A percentile compares a stretch with the other conserved stretches of the same genome.
phyloP scores from a whole-genome alignment of 179 eudicot species.

The Nepenthes alata region DNA sequence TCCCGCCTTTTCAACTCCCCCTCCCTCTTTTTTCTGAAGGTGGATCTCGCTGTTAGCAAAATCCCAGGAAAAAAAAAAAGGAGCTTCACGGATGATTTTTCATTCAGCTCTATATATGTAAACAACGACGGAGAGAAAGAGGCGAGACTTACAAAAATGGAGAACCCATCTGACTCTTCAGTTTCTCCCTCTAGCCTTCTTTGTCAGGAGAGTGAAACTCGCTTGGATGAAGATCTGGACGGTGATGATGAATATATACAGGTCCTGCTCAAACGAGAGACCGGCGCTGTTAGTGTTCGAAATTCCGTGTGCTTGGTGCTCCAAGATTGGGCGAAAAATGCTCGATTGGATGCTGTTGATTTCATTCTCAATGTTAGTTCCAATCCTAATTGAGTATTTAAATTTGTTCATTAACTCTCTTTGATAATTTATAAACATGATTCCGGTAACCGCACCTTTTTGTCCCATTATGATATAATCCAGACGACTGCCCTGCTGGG shows the following conservation, averaged over 20 bases:
- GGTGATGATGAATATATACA: conserved; percentile 22
- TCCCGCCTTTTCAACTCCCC: no score
- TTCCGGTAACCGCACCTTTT: background rate
- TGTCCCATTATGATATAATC: background rate
- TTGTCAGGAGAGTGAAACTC: conserved; percentile 13
- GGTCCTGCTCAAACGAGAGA: conserved; percentile 22
- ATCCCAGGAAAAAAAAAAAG: no score
- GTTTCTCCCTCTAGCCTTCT: conserved; percentile 15
- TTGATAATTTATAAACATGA: no score
- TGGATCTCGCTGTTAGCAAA: no score
- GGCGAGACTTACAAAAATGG: background rate
- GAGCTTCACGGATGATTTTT: no score
- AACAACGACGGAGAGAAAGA: no score
- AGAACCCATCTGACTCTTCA: conserved; percentile 1
- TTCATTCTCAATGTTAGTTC: conserved; percentile 31
- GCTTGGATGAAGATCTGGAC: conserved; percentile 2
- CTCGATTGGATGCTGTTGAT: conserved; percentile 25
- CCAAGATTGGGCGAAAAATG: conserved; percentile 2
- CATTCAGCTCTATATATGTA: no score
- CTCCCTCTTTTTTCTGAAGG: no score
- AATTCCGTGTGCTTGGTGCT: background rate
- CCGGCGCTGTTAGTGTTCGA: background rate
- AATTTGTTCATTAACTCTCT: background rate
- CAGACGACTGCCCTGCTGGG: conserved; percentile 33
- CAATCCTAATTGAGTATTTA: background rate